A percentile compares a stretch with the other conserved stretches of the same genome.
These are phyloP conservation scores for Moricandia arvensis DNA, from an alignment of 345 rosid genomes.

Conservation along the genomic window DNA sequence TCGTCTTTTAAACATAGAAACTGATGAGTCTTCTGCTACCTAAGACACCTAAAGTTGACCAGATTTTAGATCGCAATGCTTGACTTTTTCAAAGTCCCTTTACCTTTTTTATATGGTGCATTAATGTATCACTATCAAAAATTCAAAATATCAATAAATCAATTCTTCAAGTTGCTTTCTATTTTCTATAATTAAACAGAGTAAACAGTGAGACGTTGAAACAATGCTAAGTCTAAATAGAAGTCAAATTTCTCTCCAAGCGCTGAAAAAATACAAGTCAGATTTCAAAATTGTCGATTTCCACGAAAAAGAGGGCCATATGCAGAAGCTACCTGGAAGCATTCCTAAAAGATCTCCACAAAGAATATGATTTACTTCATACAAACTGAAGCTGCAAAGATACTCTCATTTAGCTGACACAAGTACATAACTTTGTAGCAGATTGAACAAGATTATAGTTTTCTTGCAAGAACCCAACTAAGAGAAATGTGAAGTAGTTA, in stretches of 20 bases:
- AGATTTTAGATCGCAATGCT: conserved; percentile 15
- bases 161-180: neutral
- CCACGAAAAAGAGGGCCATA: neutral
- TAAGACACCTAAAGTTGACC: conserved; percentile 32
- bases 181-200: conserved; percentile 10
- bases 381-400: neutral
- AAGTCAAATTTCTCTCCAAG: neutral
- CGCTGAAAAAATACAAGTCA: neutral
- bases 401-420: too few species aligned
- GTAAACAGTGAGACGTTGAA: neutral
- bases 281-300: conserved; percentile 8
- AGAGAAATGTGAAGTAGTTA: neutral
- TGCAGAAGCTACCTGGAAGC: conserved; percentile 17
- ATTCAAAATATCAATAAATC: conserved; percentile 9
- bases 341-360: neutral
- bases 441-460: neutral
- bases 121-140: conserved; percentile 3
- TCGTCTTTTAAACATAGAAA: conserved; percentile 8
- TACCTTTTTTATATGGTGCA: neutral
- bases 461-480: neutral
- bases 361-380: neutral
- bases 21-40: neutral
- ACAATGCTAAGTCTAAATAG: conserved; percentile 10
- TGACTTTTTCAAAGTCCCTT: conserved; percentile 25
- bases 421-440: neutral